Conservation (phyloP, 2,329 filamentous ascomycete species). For the Elsinoe arachidis region DNA sequence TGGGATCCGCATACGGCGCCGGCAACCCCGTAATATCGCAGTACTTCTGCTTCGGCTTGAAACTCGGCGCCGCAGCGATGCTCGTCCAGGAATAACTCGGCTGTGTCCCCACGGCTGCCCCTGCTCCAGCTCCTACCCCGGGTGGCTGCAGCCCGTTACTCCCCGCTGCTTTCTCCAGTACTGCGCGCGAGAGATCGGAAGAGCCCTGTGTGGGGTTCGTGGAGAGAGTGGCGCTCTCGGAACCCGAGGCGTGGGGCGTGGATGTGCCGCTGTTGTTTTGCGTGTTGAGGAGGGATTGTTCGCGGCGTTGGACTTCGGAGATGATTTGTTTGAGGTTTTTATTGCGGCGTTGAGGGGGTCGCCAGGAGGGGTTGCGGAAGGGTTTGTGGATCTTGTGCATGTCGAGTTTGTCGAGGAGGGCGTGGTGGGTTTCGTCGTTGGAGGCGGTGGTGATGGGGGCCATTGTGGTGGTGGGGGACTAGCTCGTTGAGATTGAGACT, state of each 20-base stretch:
- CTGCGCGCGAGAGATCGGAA: conserved; percentile 75
- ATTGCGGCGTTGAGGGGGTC: conserved; percentile 88
- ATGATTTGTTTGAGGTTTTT: conserved; percentile 98
- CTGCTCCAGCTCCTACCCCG: conserved; percentile 17
- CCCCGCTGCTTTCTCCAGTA: conserved; percentile 66
- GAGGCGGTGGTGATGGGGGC: conserved; percentile 58
- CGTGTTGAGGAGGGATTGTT: conserved; percentile 71
- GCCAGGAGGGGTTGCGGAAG: conserved; percentile 87
- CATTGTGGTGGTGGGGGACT: conserved; percentile 30
- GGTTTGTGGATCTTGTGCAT: conserved; percentile 77
- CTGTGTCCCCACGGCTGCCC: conserved; percentile 33
- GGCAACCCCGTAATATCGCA: conserved; percentile 92
- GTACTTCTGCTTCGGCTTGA: conserved; percentile 73
- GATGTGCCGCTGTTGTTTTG: conserved; percentile 72
- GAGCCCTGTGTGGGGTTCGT: conserved; percentile 83
- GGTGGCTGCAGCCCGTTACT: conserved; percentile 15
- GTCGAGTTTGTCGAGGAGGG: conserved; percentile 84
- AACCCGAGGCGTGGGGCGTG: conserved; percentile 44
- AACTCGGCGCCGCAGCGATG: conserved; percentile 85
- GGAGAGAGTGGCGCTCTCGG: conserved; percentile 45
- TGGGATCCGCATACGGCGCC: conserved; percentile 89
- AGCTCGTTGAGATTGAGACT: background rate
- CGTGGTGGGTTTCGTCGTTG: conserved; percentile 69
- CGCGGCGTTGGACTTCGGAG: conserved; percentile 76
- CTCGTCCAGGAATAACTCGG: conserved; percentile 81